Evolutionary conservation across 2,329 filamentous ascomycete species (phyloP), one percentile per base, ranked within the genome.

Genomic region (Cytospora piceicola): DNA sequence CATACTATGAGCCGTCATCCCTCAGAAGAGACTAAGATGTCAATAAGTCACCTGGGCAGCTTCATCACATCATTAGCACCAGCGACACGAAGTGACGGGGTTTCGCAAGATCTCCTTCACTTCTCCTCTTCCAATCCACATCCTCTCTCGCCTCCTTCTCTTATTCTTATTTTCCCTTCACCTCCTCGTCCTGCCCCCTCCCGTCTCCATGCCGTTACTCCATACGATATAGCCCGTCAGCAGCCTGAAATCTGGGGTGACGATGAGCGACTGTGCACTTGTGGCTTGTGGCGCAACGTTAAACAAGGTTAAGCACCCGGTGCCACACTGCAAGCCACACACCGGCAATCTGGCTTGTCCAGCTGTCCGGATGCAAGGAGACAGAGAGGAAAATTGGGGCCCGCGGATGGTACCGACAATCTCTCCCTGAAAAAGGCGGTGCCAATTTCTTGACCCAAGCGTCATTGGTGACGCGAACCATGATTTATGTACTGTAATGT

Each of bases 221-320:
- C 32, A 12, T 15, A 2, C 5, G 5, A 17, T 20, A 6, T 20
- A 22, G 4, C 42, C n/a, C 20, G n/a, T 22, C 42, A n/a, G 17
- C 42, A 46, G 20, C 11, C 42, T 46, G 20, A 12, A 46, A 5
- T 46, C 20, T 46, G 42, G 42, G 11, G 20, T 22, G n/a, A 24
- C 12, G 46, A 49, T 36, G 34, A 36, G 34, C 34, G 34, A 36
- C 11, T 36, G n/a, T 24, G 46, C 46, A 49, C 46, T 49, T 22
- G 46, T 54, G 62, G 62, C 62, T 59, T 59, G 62, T 64, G 62
- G 62, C 62, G 56, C 36, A 46, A 51, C 53, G 36, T 54, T 59
- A 59, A 58, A 64, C 62, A 59, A 64, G 62, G 51, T 60, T 64
- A 60, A 64, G 51, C 24, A 55, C 59, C 56, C 57, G 56, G 56